Evolutionary conservation across 345 rosid species (phyloP).

Genomic region (Nasturtium officinale): DNA sequence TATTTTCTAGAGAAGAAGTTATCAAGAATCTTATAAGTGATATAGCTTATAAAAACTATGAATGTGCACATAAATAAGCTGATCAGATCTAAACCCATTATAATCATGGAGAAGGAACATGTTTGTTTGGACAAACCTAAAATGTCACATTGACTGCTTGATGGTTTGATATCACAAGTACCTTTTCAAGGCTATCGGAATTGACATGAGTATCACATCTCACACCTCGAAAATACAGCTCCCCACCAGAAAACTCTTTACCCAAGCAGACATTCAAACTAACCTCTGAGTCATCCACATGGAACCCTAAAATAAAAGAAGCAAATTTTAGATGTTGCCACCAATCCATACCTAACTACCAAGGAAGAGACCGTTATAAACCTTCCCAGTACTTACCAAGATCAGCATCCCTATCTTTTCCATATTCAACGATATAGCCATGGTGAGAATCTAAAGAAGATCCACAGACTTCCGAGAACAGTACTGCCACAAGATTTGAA

Average conservation of each 20-base stretch:
- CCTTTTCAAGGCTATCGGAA: constrained; percentile 64
- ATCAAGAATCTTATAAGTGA: neutral
- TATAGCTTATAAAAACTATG: neutral
- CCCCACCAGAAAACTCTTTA: constrained; percentile 87
- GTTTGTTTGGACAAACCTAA: too few relatives aligned
- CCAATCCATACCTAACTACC: constrained; percentile 13
- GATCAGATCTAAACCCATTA: neutral
- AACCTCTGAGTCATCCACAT: constrained; percentile 97
- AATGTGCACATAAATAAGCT: neutral
- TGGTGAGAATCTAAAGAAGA: constrained; percentile 92
- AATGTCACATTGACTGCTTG: neutral
- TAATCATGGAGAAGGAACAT: too few relatives aligned
- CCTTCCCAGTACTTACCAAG: constrained; percentile 64
- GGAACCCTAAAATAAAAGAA: constrained; percentile 65
- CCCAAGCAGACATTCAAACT: constrained; percentile 94
- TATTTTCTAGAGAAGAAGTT: constrained; percentile 55
- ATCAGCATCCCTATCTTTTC: constrained; percentile 79
- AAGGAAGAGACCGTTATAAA: constrained; percentile 7
- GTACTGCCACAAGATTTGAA: constrained; percentile 49
- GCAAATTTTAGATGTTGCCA: constrained; percentile 12
- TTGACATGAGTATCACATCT: constrained; percentile 90
- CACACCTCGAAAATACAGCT: constrained; percentile 81
- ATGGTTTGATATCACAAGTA: constrained; percentile 34
- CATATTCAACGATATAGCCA: constrained; percentile 96
- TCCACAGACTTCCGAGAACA: constrained; percentile 90